A percentile compares a stretch with the other conserved stretches of the same genome.
Evolutionary conservation across 129 eudicot genomes (phyloP).

Genomic region (Lonicera japonica): DNA sequence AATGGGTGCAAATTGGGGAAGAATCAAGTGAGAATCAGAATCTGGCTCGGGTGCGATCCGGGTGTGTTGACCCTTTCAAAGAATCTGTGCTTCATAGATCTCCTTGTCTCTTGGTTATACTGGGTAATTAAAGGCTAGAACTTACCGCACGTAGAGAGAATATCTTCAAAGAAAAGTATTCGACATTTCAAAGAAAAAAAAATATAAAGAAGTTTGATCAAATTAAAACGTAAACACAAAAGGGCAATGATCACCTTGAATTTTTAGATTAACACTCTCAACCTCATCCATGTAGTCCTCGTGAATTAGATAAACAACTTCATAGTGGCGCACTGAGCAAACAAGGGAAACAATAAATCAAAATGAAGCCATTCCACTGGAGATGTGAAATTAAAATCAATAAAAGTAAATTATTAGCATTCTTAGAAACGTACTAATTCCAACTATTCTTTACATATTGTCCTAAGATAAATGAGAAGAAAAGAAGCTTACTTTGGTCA

Average conservation of each 20-base stretch:
- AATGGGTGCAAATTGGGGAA: no score
- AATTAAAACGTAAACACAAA: no score
- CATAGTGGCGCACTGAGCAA: constrained; percentile 83
- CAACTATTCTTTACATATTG: neutral
- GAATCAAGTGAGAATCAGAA: no score
- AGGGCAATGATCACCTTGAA: constrained; percentile 53
- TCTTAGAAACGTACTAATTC: neutral
- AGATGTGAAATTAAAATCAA: neutral
- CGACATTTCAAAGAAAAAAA: neutral
- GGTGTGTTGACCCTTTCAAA: no score
- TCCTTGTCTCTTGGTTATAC: no score
- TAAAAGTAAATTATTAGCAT: neutral
- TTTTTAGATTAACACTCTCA: constrained; percentile 67
- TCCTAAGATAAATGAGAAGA: neutral
- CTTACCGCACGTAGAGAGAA: no score
- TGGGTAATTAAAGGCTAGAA: no score
- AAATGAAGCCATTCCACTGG: neutral
- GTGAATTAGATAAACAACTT: constrained; percentile 88
- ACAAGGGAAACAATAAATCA: constrained; percentile 5
- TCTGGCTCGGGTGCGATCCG: no score
- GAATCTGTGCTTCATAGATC: no score
- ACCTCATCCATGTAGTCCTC: constrained; percentile 68
- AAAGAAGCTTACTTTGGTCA: constrained; percentile 56
- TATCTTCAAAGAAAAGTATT: neutral
- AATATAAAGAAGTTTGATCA: neutral